phyloP scores from a whole-genome alignment of 2,329 filamentous ascomycete species.

The Phaeomoniella chlamydospora region DNA sequence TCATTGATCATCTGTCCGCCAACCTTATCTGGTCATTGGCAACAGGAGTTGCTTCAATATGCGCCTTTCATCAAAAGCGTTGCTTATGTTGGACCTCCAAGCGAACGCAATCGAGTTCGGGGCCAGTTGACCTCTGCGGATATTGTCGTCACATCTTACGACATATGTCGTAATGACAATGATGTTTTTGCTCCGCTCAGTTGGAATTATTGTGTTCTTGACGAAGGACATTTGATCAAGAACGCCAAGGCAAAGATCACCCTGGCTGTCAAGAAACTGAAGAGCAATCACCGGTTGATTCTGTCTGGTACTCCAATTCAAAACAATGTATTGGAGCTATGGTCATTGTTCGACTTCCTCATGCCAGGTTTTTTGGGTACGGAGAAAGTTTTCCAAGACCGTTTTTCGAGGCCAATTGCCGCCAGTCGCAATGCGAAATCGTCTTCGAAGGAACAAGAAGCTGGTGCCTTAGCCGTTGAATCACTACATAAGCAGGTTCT shows the following conservation, averaged over 20 bases:
- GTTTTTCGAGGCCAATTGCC: conserved; percentile 88
- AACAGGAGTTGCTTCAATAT: conserved; percentile 91
- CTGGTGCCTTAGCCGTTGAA: conserved; percentile 88
- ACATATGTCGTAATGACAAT: conserved; percentile 93
- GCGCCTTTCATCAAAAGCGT: conserved; percentile 84
- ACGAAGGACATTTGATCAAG: conserved; percentile 97
- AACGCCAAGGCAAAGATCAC: conserved; percentile 96
- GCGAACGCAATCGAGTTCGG: conserved; percentile 60
- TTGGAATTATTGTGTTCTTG: conserved; percentile 96
- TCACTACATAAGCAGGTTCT: conserved; percentile 97
- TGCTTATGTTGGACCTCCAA: conserved; percentile 80
- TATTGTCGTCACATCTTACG: conserved; percentile 93
- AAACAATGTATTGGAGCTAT: conserved; percentile 92
- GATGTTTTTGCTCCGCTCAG: conserved; percentile 68
- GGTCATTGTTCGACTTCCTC: conserved; percentile 96
- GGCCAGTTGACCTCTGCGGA: conserved; percentile 62
- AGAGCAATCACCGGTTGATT: conserved; percentile 89
- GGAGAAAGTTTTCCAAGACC: conserved; percentile 92
- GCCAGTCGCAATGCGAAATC: conserved; percentile 93
- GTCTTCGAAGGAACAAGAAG: conserved; percentile 95
- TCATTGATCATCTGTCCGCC: conserved; percentile 94
- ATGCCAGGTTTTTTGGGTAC: conserved; percentile 97
- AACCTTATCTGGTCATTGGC: conserved; percentile 94
- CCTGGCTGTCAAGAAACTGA: conserved; percentile 74
- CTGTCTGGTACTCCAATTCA: conserved; percentile 95